Evolutionary conservation across 139 green algal species (phyloP), one percentile per base, ranked within the genome.

Genomic region (Picochlorum sp.): DNA sequence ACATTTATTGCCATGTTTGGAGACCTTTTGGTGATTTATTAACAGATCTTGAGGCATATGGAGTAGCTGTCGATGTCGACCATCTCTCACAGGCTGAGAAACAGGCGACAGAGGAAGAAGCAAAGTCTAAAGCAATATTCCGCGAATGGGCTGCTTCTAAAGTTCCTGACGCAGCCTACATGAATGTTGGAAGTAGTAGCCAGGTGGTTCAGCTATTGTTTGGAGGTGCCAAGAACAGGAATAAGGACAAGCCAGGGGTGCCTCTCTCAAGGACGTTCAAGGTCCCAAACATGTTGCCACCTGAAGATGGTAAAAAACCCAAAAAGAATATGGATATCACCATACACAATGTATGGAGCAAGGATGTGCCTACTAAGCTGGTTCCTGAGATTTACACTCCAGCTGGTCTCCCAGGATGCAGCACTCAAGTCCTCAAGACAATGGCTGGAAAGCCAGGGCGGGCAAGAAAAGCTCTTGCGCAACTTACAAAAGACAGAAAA

Each of bases 11-110:
- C 23, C 23, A 74, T 21, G 84, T 84, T 65, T 95, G 85, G 85
- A 60, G 65, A 32, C 82, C 84, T 4, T 96, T 97, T 84, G 93
- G 92, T 4, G 77, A 87, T 62, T 71, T 98, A 62, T 82, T 98
- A 45, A 96, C 89, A 1, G 80, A 92, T 62, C 95, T 98, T 90
- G 93, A 98, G 78, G 54, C 66, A n/a, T 68, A 68, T 26, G 84
- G 87, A 51, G 71, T 94, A 60, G 61, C 74, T 20, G 77, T 85
- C 18, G 67, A 85, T 70, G 62, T 71, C 58, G 72, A 58, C 21
- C 80, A 90, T 63, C 67, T 90, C 38, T 45, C 37, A 13, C 63
- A 64, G 44, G 84, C 75, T 26, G 34, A 87, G 69, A 41, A 64
- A 52, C 65, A 68, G 34, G 85, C 85, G 1, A 44, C 79, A 46